Conservation (phyloP, 768 basidiomycete species). For the Collybia nuda region DNA sequence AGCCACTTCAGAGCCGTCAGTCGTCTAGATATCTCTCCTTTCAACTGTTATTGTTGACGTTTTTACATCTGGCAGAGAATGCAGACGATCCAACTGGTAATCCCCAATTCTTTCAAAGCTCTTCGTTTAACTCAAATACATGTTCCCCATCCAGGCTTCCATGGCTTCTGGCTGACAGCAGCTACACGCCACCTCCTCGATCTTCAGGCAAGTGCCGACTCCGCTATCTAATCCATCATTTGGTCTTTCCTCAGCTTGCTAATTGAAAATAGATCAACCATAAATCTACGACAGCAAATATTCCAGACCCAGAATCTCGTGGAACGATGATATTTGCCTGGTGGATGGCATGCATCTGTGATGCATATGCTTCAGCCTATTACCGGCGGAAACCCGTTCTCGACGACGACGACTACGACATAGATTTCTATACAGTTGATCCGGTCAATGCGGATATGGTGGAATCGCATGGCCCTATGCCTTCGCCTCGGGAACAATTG, state of each 20-base stretch:
- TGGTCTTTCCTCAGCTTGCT: too few relatives aligned
- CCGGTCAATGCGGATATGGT: constrained; percentile 48
- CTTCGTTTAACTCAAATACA: not conserved
- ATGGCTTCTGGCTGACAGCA: constrained; percentile 80
- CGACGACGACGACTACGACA: constrained; percentile 88
- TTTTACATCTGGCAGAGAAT: constrained; percentile 49
- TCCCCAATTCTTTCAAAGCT: constrained; percentile 6
- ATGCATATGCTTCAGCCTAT: constrained; percentile 82
- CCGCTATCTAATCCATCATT: too few relatives aligned
- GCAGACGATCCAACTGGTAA: constrained; percentile 71
- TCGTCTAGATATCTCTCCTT: constrained; percentile 17
- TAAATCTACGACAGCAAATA: constrained; percentile 72
- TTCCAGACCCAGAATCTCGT: constrained; percentile 71
- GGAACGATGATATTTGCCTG: constrained; percentile 90
- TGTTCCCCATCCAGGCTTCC: constrained; percentile 56
- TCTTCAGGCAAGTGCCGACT: constrained; percentile 53
- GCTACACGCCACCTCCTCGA: constrained; percentile 79
- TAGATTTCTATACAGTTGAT: constrained; percentile 82
- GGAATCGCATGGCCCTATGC: constrained; percentile 43
- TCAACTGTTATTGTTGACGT: constrained; percentile 8
- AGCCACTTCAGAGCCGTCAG: constrained; percentile 87
- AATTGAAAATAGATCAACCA: constrained; percentile 66
- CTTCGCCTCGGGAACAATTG: constrained; percentile 75
- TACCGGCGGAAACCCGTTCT: constrained; percentile 84
- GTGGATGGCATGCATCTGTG: constrained; percentile 89